Percentiles rank a stretch among this genome's conserved stretches.
Conservation (phyloP, 176 grass and related monocot species). For the Triticum aestivum region DNA sequence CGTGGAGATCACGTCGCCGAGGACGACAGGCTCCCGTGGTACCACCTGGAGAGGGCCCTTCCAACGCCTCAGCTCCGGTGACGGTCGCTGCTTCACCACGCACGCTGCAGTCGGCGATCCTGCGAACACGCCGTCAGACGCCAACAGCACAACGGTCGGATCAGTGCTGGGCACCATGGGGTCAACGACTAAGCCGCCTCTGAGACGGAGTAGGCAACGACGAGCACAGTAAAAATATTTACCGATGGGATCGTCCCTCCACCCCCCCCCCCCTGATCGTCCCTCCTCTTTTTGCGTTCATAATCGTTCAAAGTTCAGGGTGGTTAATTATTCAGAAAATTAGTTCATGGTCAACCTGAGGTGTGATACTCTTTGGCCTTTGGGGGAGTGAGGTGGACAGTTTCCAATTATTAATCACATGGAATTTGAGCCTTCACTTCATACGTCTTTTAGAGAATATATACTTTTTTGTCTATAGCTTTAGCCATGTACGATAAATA, state of each 20-base stretch:
- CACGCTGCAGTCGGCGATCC: too few species aligned
- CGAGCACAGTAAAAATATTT: too few species aligned
- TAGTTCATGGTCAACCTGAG: neutral
- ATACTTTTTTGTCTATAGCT: slow-evolving; percentile 23
- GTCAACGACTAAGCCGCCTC: too few species aligned
- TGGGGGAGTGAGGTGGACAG: neutral
- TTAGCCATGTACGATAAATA: slow-evolving; percentile 22
- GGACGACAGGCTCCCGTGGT: too few species aligned
- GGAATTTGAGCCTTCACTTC: neutral
- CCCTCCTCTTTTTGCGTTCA: neutral
- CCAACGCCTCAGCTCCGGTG: neutral
- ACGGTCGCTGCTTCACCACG: neutral
- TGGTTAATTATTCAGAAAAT: neutral
- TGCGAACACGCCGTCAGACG: neutral
- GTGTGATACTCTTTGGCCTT: neutral
- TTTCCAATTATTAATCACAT: slow-evolving; percentile 1
- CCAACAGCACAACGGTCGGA: neutral
- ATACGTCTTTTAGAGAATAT: slow-evolving; percentile 9
- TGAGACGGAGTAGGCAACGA: too few species aligned
- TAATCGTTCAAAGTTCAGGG: neutral
- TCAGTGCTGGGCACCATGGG: neutral
- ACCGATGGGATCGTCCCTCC: too few species aligned
- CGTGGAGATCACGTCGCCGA: too few species aligned
- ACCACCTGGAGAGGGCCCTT: too few species aligned
- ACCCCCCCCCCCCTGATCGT: too few species aligned